Percentiles rank a stretch among this genome's conserved stretches.
phyloP scores from a whole-genome alignment of 129 eudicot genomes.

The Smallanthus sonchifolius region DNA sequence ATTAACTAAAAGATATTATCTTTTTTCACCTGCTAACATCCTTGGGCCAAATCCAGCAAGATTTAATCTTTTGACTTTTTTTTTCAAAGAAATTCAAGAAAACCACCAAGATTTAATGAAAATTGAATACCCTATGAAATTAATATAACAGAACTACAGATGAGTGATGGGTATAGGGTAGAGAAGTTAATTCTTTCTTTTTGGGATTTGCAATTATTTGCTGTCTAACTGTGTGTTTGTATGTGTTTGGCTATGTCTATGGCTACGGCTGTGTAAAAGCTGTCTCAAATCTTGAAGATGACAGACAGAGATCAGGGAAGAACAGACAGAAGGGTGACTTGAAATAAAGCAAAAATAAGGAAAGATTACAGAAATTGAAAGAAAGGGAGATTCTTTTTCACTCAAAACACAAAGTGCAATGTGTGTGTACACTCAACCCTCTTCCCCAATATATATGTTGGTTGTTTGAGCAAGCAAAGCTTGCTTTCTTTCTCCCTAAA shows the following conservation, averaged over 20 bases:
- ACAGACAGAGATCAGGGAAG: slow-evolving; percentile 29
- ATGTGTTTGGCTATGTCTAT: slow-evolving; percentile 28
- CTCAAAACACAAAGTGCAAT: slow-evolving; percentile 33
- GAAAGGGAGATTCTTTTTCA: slow-evolving; percentile 37
- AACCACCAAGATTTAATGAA: slow-evolving; percentile 8
- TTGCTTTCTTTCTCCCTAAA: slow-evolving; percentile 28
- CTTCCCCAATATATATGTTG: slow-evolving; percentile 21
- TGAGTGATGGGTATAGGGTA: slow-evolving; percentile 14
- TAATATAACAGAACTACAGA: slow-evolving; percentile 34
- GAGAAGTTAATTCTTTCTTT: slow-evolving; percentile 14
- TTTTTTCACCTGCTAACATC: slow-evolving; percentile 1
- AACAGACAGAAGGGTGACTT: slow-evolving; percentile 16
- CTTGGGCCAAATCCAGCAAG: slow-evolving; percentile 15
- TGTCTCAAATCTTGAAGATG: slow-evolving; percentile 21
- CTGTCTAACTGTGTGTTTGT: slow-evolving; percentile 1
- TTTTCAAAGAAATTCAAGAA: neutral
- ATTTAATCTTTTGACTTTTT: neutral
- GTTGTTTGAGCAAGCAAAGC: slow-evolving; percentile 57
- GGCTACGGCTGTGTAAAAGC: slow-evolving; percentile 24
- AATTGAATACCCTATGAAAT: neutral
- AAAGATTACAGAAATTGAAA: slow-evolving; percentile 9
- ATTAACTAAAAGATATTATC: neutral
- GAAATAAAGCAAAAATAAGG: slow-evolving; percentile 26
- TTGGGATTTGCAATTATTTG: slow-evolving; percentile 22
- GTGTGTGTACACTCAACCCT: slow-evolving; percentile 49